phyloP scores from a whole-genome alignment of 2,329 filamentous ascomycete genomes.

The Paecilomyces formosus region DNA sequence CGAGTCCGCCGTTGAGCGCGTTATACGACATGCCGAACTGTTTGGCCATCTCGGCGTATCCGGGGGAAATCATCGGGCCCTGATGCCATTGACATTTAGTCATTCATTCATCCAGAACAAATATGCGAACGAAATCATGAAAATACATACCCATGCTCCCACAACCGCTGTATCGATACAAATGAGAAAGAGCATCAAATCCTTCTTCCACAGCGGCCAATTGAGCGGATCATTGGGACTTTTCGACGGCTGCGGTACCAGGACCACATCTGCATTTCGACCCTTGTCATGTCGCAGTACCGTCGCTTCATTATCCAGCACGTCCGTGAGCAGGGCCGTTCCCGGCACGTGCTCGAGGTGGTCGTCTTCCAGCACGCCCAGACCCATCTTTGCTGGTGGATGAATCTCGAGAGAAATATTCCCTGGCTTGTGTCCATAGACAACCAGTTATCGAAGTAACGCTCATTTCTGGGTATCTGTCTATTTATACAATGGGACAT shows the following conservation, averaged over 20 bases:
- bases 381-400: slow-evolving; percentile 14
- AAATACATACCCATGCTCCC: slow-evolving; percentile 19
- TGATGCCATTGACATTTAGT: background rate
- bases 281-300: slow-evolving; percentile 20
- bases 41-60: slow-evolving; percentile 22
- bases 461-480: background rate
- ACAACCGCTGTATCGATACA: slow-evolving; percentile 30
- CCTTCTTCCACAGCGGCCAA: slow-evolving; percentile 30
- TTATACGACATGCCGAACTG: slow-evolving; percentile 26
- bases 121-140: background rate
- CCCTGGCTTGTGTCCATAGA: background rate
- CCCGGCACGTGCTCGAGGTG: slow-evolving; percentile 21
- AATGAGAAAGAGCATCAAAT: slow-evolving; percentile 31
- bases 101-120: background rate
- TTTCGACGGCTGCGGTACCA: slow-evolving; percentile 21
- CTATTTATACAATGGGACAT: background rate
- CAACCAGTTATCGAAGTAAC: background rate
- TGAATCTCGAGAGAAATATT: background rate
- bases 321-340: slow-evolving; percentile 11
- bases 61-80: slow-evolving; percentile 30
- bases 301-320: slow-evolving; percentile 16
- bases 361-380: slow-evolving; percentile 20
- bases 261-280: slow-evolving; percentile 19
- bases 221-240: slow-evolving; percentile 23
- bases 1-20: slow-evolving; percentile 24